Percentiles rank a stretch among this genome's conserved stretches.
Evolutionary conservation across 257 asterid species (phyloP).

Genomic region (Coffea eugenioides): DNA sequence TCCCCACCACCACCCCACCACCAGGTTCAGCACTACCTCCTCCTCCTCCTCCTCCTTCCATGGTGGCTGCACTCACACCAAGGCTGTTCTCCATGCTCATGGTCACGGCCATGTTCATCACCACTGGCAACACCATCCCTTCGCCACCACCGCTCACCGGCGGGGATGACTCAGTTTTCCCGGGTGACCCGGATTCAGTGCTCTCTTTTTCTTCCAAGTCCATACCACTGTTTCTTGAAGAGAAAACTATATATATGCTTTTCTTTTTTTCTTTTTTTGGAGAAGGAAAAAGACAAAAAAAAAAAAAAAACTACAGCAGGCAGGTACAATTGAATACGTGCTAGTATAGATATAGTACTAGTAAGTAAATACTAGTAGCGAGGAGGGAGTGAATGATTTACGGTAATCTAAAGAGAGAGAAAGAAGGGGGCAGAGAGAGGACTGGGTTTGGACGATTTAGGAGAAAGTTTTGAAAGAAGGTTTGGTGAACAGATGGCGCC

Average conservation of each 20-base stretch:
- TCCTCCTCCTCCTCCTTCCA: conserved; percentile 16
- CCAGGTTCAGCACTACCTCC: conserved; percentile 22
- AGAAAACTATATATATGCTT: background rate
- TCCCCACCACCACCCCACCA: conserved; percentile 18
- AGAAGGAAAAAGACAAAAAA: background rate
- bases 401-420: conserved; percentile 5
- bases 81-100: conserved; percentile 38
- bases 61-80: conserved; percentile 17
- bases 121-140: conserved; percentile 30
- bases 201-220: conserved; percentile 66
- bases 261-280: too few species aligned
- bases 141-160: conserved; percentile 26
- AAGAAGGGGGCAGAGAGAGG: background rate
- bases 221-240: conserved; percentile 23
- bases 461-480: conserved; percentile 27
- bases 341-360: background rate
- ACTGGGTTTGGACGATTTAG: background rate
- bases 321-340: too few species aligned
- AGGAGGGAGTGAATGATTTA: background rate
- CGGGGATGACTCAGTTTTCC: conserved; percentile 50
- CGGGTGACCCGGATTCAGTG: conserved; percentile 65
- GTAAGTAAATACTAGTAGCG: background rate
- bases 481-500: conserved; percentile 62
- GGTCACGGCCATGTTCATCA: conserved; percentile 25
- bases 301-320: background rate